A percentile compares a stretch with the other conserved stretches of the same genome.
Evolutionary conservation across 176 grass and related monocot genomes (phyloP).

Genomic region (Ensete glaucum): DNA sequence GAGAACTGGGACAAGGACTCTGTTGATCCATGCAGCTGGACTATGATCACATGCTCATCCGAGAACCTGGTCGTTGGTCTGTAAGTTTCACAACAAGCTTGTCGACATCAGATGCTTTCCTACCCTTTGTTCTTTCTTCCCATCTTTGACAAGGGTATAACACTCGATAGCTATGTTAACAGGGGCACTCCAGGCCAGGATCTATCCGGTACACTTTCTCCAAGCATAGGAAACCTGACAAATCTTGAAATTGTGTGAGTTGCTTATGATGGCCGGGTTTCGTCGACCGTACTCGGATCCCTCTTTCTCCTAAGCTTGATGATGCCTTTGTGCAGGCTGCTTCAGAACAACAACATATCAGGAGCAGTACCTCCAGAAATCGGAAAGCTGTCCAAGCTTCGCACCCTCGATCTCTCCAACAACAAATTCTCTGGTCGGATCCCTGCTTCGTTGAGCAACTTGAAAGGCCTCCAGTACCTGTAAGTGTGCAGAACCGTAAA

Average conservation of each 20-base stretch:
- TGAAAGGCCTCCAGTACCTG: slow-evolving; percentile 10
- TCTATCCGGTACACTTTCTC: slow-evolving; percentile 66
- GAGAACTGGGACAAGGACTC: slow-evolving; percentile 73
- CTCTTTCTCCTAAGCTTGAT: not conserved
- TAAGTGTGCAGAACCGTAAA: not conserved
- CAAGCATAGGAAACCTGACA: slow-evolving; percentile 65
- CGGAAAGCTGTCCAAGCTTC: slow-evolving; percentile 9
- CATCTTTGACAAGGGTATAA: too few relatives aligned
- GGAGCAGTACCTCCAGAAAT: not conserved
- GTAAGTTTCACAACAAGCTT: slow-evolving; percentile 25
- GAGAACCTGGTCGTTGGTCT: slow-evolving; percentile 46
- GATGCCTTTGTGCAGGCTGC: not conserved
- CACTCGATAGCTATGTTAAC: not conserved
- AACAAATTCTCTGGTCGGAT: slow-evolving; percentile 3
- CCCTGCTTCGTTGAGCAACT: slow-evolving; percentile 4
- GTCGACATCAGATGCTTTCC: not conserved
- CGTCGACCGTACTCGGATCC: too few relatives aligned
- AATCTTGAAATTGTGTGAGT: slow-evolving; percentile 73
- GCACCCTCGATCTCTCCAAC: not conserved
- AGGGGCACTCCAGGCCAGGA: slow-evolving; percentile 53
- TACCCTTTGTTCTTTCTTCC: too few relatives aligned
- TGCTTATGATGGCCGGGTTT: not conserved
- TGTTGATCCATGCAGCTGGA: slow-evolving; percentile 83
- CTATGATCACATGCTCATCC: slow-evolving; percentile 56
- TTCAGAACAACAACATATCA: slow-evolving; percentile 11